Evolutionary conservation across 2,329 filamentous ascomycete species (phyloP).

Genomic region (Thelonectria blattea): DNA sequence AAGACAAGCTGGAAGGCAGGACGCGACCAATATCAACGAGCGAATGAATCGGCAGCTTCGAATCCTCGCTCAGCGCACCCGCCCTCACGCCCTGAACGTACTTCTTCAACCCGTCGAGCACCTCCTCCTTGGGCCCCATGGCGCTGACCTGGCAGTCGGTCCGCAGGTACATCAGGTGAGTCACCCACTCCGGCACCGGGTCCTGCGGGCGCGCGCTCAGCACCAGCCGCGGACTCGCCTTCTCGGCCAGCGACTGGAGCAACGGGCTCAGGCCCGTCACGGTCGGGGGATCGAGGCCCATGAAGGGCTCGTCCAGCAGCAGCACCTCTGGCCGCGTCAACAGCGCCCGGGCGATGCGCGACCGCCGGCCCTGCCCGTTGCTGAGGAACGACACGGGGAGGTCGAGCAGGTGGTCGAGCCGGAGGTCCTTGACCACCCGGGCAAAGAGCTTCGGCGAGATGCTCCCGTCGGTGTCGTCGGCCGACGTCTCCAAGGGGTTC

Average conservation of each 20-base stretch:
- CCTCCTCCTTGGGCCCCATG: constrained; percentile 68
- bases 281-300: constrained; percentile 90
- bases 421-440: constrained; percentile 72
- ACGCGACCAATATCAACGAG: constrained; percentile 58
- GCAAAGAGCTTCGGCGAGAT: constrained; percentile 59
- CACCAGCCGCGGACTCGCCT: constrained; percentile 73
- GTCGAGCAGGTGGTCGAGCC: constrained; percentile 70
- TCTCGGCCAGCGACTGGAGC: constrained; percentile 70
- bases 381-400: constrained; percentile 90
- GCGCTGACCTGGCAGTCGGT: constrained; percentile 68
- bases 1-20: constrained; percentile 40
- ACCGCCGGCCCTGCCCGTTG: constrained; percentile 88
- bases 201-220: constrained; percentile 86
- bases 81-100: constrained; percentile 56
- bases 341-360: constrained; percentile 86
- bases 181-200: constrained; percentile 87
- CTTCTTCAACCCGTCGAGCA: constrained; percentile 60
- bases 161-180: constrained; percentile 76
- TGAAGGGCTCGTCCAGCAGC: constrained; percentile 91
- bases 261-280: constrained; percentile 74
- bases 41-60: constrained; percentile 54
- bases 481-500: constrained; percentile 65
- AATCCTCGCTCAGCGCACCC: constrained; percentile 53
- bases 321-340: constrained; percentile 80
- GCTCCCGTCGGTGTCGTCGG: constrained; percentile 50